Conservation (phyloP, 768 basidiomycete genomes). For the Baorangia bicolor region DNA sequence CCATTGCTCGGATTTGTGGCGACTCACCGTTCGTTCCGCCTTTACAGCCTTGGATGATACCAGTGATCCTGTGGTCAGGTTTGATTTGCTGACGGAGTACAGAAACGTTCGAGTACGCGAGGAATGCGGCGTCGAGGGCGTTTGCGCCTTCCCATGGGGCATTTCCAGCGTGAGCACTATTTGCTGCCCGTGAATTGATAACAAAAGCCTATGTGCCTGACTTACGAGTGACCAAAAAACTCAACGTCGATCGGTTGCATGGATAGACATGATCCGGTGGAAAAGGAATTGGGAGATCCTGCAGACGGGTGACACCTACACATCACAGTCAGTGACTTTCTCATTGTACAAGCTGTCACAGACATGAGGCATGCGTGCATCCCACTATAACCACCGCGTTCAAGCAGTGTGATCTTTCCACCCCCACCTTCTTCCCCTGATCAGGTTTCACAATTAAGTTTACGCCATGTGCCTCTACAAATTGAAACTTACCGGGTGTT, state of each 20-base stretch:
- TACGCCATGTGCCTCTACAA: background rate
- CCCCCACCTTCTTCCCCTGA: slow-evolving; percentile 77
- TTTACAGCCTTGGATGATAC: slow-evolving; percentile 67
- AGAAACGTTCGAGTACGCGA: slow-evolving; percentile 78
- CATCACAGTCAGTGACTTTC: slow-evolving; percentile 12
- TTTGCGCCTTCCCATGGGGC: slow-evolving; percentile 87
- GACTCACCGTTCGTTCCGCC: slow-evolving; percentile 67
- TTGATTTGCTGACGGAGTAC: slow-evolving; percentile 85
- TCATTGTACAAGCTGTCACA: slow-evolving; percentile 12
- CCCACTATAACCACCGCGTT: slow-evolving; percentile 72
- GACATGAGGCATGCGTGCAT: slow-evolving; percentile 85
- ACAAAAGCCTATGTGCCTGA: slow-evolving; percentile 3
- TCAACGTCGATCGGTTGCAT: slow-evolving; percentile 66
- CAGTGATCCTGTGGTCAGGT: slow-evolving; percentile 78
- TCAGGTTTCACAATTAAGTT: slow-evolving; percentile 6
- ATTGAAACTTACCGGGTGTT: slow-evolving; percentile 56
- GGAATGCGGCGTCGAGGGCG: slow-evolving; percentile 84
- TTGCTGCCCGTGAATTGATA: slow-evolving; percentile 6
- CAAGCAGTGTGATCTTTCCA: slow-evolving; percentile 73
- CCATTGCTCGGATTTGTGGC: background rate
- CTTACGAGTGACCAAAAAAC: slow-evolving; percentile 73
- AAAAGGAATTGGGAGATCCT: slow-evolving; percentile 51
- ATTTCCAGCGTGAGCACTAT: slow-evolving; percentile 74
- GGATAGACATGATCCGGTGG: slow-evolving; percentile 56
- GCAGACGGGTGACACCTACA: slow-evolving; percentile 71